phyloP scores from a whole-genome alignment of 495 filamentous ascomycete species.

The Terfezia claveryi region DNA sequence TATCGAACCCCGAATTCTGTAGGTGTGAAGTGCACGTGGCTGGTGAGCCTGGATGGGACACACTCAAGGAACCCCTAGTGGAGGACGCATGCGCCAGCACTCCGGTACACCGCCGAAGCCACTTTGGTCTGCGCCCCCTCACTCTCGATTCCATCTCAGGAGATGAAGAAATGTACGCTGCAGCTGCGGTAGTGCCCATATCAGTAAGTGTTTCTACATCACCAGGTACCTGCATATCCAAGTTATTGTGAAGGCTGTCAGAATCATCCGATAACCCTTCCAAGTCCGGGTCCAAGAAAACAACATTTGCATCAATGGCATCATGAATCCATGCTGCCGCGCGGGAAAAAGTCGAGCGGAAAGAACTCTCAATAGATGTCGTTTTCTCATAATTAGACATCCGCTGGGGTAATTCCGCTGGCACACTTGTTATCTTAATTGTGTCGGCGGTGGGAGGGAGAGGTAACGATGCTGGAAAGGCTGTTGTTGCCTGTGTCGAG shows the following conservation, averaged over 20 bases:
- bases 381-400: slow-evolving; percentile 8
- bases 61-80: not conserved
- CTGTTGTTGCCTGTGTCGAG: too few relatives aligned
- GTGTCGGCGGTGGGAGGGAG: too few relatives aligned
- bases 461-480: too few relatives aligned
- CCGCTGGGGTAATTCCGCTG: not conserved
- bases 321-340: slow-evolving; percentile 4
- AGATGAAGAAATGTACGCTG: slow-evolving; percentile 4
- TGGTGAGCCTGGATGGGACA: not conserved
- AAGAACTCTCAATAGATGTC: slow-evolving; percentile 4
- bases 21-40: too few relatives aligned
- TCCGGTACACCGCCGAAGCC: slow-evolving; percentile 1
- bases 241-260: too few relatives aligned
- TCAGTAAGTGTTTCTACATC: not conserved
- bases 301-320: slow-evolving; percentile 4
- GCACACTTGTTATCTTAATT: too few relatives aligned
- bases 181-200: not conserved
- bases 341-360: slow-evolving; percentile 7
- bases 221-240: too few relatives aligned
- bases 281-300: slow-evolving; percentile 8
- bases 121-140: slow-evolving; percentile 1
- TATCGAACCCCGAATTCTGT: slow-evolving; percentile 4
- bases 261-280: slow-evolving; percentile 6
- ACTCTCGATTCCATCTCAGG: not conserved
- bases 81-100: slow-evolving; percentile 7